A percentile compares a stretch with the other conserved stretches of the same genome.
These are phyloP conservation scores for Epichloe brachyelytri DNA, from an alignment of 2,329 filamentous ascomycete genomes.

Conservation along the genomic window DNA sequence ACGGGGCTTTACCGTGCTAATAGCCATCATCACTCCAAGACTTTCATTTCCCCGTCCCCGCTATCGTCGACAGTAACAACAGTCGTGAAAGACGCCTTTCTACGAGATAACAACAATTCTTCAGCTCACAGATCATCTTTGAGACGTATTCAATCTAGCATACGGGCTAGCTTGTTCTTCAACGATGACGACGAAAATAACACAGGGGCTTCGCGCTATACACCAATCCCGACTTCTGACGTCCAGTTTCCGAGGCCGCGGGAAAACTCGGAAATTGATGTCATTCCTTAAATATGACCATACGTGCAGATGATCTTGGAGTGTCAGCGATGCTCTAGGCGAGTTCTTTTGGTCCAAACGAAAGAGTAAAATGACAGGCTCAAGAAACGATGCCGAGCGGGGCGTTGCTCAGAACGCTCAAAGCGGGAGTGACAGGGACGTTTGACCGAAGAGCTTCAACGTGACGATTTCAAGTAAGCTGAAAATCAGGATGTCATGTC, in stretches of 20 bases:
- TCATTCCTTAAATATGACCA: conserved; percentile 8
- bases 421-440: no score
- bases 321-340: conserved; percentile 29
- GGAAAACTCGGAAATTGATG: conserved; percentile 10
- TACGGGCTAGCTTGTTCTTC: conserved; percentile 43
- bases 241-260: conserved; percentile 12
- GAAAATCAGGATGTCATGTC: no score
- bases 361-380: conserved; percentile 17
- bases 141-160: conserved; percentile 33
- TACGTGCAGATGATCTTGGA: conserved; percentile 21
- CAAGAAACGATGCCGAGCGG: not conserved
- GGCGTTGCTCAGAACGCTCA: not conserved
- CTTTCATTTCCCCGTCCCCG: conserved; percentile 46
- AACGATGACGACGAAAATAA: conserved; percentile 28
- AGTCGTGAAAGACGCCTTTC: conserved; percentile 42
- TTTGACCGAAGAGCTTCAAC: not conserved
- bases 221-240: conserved; percentile 14
- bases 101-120: conserved; percentile 30
- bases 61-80: conserved; percentile 46
- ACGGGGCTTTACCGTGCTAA: conserved; percentile 17
- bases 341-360: conserved; percentile 25
- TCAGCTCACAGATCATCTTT: conserved; percentile 30
- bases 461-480: no score
- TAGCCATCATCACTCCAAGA: conserved; percentile 23
- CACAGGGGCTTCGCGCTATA: conserved; percentile 11